Percentiles rank a stretch among this genome's conserved stretches.
Evolutionary conservation across 345 rosid genomes (phyloP).

Genomic region (Rhodomyrtus tomentosa): DNA sequence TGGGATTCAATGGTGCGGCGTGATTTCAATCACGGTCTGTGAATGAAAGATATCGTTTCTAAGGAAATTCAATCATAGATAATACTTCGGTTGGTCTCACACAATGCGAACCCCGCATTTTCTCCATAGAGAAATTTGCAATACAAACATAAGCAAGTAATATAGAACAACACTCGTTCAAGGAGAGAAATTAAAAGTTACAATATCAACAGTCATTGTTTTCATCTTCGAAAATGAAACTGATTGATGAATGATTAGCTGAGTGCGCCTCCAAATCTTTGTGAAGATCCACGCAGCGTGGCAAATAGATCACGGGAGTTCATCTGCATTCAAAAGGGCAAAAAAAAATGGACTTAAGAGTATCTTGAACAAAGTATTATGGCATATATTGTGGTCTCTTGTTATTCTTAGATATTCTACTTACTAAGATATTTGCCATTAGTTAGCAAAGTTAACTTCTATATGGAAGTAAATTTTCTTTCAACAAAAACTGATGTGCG

Average conservation of each 20-base stretch:
- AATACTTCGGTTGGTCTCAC: neutral
- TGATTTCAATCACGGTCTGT: neutral
- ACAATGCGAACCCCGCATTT: neutral
- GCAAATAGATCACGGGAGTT: too few relatives aligned
- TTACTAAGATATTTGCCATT: neutral
- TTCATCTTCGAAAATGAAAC: neutral
- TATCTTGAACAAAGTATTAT: neutral
- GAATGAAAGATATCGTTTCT: neutral
- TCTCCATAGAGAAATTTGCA: neutral
- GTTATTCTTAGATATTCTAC: neutral
- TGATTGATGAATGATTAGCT: neutral
- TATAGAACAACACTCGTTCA: neutral
- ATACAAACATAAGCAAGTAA: neutral
- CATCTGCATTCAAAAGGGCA: too few relatives aligned
- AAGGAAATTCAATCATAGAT: neutral
- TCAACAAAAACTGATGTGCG: neutral
- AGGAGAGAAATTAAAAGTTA: neutral
- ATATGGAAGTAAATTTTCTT: neutral
- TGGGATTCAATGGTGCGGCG: too few relatives aligned
- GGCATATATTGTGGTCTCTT: neutral
- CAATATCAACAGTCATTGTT: neutral
- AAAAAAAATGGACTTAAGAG: too few relatives aligned
- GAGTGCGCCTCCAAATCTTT: neutral
- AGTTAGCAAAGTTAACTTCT: neutral
- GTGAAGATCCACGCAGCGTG: neutral